Evolutionary conservation across 176 grass and related monocot species (phyloP).

Genomic region (Triticum timopheevii): DNA sequence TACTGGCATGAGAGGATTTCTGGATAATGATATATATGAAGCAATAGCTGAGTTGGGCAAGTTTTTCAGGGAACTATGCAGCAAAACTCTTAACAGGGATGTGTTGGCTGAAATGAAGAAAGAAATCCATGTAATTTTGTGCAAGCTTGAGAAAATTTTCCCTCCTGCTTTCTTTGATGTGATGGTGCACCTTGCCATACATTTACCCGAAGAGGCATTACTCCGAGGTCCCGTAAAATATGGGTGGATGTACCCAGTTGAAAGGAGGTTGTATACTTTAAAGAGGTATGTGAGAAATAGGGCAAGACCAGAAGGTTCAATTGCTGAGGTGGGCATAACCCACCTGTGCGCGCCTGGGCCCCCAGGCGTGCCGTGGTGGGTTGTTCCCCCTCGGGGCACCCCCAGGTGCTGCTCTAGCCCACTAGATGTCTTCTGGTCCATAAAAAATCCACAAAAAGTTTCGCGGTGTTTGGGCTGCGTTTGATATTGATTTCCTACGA

Average conservation of each 20-base stretch:
- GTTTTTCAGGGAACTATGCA: not conserved
- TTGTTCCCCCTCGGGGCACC: no score
- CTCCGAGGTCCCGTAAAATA: not conserved
- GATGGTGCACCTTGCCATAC: not conserved
- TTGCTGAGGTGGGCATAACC: not conserved
- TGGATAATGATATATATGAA: not conserved
- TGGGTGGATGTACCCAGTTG: not conserved
- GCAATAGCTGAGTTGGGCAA: not conserved
- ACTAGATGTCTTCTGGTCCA: no score
- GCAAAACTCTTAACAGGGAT: conserved; percentile 15
- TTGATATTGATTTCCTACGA: no score
- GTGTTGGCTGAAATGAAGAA: not conserved
- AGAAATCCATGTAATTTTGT: conserved; percentile 17
- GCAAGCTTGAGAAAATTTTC: conserved; percentile 32
- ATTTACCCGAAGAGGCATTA: not conserved
- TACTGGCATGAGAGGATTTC: not conserved
- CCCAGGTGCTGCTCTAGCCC: no score
- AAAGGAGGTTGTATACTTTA: not conserved
- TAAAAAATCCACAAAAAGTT: no score
- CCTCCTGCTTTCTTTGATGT: conserved; percentile 5
- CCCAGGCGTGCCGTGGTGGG: no score
- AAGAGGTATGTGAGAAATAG: not conserved
- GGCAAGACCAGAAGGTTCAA: not conserved
- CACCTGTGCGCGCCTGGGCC: no score
- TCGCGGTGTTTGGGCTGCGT: no score